Evolutionary conservation across 2,329 filamentous ascomycete genomes (phyloP).

Genomic region (Botrytis paeoniae): DNA sequence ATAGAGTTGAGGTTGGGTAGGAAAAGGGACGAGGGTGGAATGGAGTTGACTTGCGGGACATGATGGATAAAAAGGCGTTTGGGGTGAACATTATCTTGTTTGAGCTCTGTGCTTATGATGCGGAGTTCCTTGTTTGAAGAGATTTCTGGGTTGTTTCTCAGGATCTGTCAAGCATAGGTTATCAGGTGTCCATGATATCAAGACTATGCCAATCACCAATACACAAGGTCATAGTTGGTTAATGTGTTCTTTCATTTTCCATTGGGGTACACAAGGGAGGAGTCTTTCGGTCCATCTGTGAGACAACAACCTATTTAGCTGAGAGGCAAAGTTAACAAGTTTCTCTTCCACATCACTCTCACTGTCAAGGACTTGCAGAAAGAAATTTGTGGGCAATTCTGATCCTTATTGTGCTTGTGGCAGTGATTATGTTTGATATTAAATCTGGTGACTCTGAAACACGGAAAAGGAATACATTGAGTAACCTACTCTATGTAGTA

Average conservation of each 20-base stretch:
- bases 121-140: background rate
- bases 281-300: background rate
- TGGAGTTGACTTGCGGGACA: fast-evolving
- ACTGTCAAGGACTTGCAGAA: background rate
- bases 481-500: background rate
- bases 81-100: background rate
- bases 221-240: background rate
- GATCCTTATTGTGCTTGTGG: too few relatives aligned
- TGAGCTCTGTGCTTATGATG: background rate
- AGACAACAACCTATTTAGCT: background rate
- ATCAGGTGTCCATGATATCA: background rate
- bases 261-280: background rate
- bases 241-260: background rate
- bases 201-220: too few relatives aligned
- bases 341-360: background rate
- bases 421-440: background rate
- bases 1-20: background rate
- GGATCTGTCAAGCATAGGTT: background rate
- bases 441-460: background rate
- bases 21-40: background rate
- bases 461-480: background rate
- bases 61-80: background rate
- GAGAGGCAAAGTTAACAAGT: too few relatives aligned
- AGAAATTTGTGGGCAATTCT: background rate
- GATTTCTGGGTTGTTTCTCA: background rate